Evolutionary conservation across 2,329 filamentous ascomycete species (phyloP), one percentile per base, ranked within the genome.

Genomic region (Nannizzia gypsea): DNA sequence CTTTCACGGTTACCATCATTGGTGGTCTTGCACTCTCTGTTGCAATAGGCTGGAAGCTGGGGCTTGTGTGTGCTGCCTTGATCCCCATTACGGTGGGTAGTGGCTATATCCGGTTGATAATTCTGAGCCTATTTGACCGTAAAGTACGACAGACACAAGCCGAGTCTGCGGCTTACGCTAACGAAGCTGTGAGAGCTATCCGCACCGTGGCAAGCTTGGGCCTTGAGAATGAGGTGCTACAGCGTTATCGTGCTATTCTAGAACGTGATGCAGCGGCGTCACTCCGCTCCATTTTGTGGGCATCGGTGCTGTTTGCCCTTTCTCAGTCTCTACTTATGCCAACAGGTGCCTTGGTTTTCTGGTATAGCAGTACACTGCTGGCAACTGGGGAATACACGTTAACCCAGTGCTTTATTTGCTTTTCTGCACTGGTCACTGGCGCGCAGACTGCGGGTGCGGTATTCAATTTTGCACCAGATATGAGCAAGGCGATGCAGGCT

Each of bases 361-460:
- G 89, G 89, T 96, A 92, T 67, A 91, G 90, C 62, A 88, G 89
- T 36, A 87, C 80, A 0, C 77, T 93, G 34, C 86, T 96, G 58
- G 84, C 81, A 22, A 80, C 80, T 59, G 68, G 74, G 54, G 88
- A 95, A 70, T 92, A 93, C 71, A 72, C 74, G 64, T 80, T 90
- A 67, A 91, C 92, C 72, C 87, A 91, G 66, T 96, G 96, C 80
- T 97, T 96, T 75, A 79, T 96, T 55, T 90, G 89, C 68, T 96
- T 96, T 75, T 84, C 86, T 62, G 81, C 89, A 50, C 82, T 96
- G 66, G 87, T 96, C 67, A 96, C 95, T 67, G 90, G 91, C 58
- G 88, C 90, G 0, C 91, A 97, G 72, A 93, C 90, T 3, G 92
- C 92, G 1, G 92, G 92, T 6, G 87, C 85, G 13, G 86, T 92